Conservation (phyloP, 345 rosid species). For the Sisymbrium irio region DNA sequence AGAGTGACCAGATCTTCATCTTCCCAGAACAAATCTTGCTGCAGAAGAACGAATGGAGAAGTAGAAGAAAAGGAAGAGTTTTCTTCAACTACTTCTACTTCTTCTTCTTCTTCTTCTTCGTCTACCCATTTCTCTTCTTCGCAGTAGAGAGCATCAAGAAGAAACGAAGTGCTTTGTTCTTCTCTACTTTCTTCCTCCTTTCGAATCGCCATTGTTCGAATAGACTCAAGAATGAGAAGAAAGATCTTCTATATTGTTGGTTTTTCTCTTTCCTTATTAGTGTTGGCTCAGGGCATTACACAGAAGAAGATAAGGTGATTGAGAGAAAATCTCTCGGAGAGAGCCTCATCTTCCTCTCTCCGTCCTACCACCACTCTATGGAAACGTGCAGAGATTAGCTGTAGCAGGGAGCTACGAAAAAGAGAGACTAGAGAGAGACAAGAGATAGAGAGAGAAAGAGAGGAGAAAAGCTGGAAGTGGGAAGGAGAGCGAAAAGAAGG, state of each 20-base stretch:
- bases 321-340: constrained; percentile 28
- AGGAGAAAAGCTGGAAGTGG: constrained; percentile 28
- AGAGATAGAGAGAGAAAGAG: constrained; percentile 5
- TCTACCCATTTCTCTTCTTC: constrained; percentile 70
- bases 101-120: constrained; percentile 40
- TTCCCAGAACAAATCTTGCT: constrained; percentile 76
- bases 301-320: constrained; percentile 30
- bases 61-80: constrained; percentile 29
- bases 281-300: constrained; percentile 30
- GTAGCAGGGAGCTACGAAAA: constrained; percentile 27
- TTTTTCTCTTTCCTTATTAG: constrained; percentile 21
- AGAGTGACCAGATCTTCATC: constrained; percentile 68
- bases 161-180: constrained; percentile 34
- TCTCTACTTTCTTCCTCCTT: constrained; percentile 27
- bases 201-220: constrained; percentile 48
- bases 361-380: constrained; percentile 2
- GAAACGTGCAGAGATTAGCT: constrained; percentile 23
- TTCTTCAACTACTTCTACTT: constrained; percentile 31
- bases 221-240: constrained; percentile 41
- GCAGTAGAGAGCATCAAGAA: constrained; percentile 66
- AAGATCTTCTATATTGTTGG: constrained; percentile 9
- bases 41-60: constrained; percentile 41
- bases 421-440: constrained; percentile 10
- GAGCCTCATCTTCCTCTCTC: constrained; percentile 35
- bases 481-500: constrained; percentile 23